Evolutionary conservation across 2,329 filamentous ascomycete genomes (phyloP).

Genomic region (Cordyceps fumosorosea): DNA sequence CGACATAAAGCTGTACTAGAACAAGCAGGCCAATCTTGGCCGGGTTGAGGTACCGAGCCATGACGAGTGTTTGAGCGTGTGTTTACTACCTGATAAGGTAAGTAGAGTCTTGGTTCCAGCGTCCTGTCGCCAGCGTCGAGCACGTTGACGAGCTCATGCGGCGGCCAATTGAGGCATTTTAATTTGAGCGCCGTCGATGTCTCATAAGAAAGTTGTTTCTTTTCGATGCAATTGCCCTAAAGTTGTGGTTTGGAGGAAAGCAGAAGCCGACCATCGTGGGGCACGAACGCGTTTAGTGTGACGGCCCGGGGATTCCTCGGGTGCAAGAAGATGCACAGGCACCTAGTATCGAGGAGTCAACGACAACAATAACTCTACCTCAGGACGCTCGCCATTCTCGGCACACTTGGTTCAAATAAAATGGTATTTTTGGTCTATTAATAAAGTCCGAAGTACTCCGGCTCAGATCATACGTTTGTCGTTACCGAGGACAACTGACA

Average conservation of each 20-base stretch:
- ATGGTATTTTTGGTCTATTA: too few relatives aligned
- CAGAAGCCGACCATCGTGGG: conserved; percentile 8
- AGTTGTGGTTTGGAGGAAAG: not conserved
- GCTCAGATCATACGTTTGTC: too few relatives aligned
- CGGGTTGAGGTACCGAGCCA: conserved; percentile 82
- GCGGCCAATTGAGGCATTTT: not conserved
- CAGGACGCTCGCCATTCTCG: not conserved
- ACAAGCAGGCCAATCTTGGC: conserved; percentile 78
- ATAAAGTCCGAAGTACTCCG: too few relatives aligned
- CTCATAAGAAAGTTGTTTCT: not conserved
- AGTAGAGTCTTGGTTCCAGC: not conserved
- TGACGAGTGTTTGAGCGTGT: conserved; percentile 28
- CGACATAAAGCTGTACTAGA: conserved; percentile 75
- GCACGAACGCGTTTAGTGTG: conserved; percentile 11
- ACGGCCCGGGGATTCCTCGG: conserved; percentile 14
- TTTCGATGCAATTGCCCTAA: not conserved
- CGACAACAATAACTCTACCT: not conserved
- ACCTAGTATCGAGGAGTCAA: too few relatives aligned
- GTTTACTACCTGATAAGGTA: too few relatives aligned
- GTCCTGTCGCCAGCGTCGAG: not conserved
- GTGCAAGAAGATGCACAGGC: not conserved
- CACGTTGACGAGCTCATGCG: not conserved
- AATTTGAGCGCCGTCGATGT: not conserved
- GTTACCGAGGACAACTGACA: too few relatives aligned
- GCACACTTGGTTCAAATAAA: not conserved